Base-by-base conservation (phyloP, 1,139 yeast species). In the Arxiozyma slooffiae region DNA sequence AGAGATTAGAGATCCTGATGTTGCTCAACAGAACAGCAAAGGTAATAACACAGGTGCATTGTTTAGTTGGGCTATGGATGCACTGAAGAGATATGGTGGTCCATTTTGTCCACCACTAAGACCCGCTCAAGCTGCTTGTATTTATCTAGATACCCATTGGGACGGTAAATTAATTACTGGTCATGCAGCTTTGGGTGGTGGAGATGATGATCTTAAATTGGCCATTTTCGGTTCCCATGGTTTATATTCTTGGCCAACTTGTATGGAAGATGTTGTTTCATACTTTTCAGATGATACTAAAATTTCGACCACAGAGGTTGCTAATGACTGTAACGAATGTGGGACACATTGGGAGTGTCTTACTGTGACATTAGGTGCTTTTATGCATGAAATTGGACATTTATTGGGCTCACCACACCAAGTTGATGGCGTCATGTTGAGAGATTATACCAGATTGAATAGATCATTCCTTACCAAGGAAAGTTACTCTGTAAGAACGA, bases 201-300 rank as follows among this genome's bases (percentile, higher is more conserved):
- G 95, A 7, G 75, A 76, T 24, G 82, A 76, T 42, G 75, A 80
- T 44, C 73, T 86, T 38, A 81, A 80, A 55, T 69, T 92, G 53
- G 97, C 96, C 0, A 88, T 92, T 18, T 90, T 90, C 68, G 98
- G 98, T 3, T 84, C 95, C 3, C 98, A 92, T 64, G 94, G 96
- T 0, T 60, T 89, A 30, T 92, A 86, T 65, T 78, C 95, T 0
- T 92, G 96, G 94, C 97, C 98, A 7, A 70, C 78, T 26, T 78
- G 78, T 52, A 73, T 89, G 57, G 94, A 89, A 50, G 82, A 80
- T 48, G 66, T 90, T 3, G 78, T 79, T 2, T 80, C 84, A 0
- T 71, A 81, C 39, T 88, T 88, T 60, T 71, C 82, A 47, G 97
- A 92, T 63, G 75, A 76, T 14, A 84, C 95, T 0, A 75, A 67